Evolutionary conservation across 306 rosid genomes (phyloP), one percentile per base, ranked within the genome.

Genomic region (Gastrolobium bilobum): DNA sequence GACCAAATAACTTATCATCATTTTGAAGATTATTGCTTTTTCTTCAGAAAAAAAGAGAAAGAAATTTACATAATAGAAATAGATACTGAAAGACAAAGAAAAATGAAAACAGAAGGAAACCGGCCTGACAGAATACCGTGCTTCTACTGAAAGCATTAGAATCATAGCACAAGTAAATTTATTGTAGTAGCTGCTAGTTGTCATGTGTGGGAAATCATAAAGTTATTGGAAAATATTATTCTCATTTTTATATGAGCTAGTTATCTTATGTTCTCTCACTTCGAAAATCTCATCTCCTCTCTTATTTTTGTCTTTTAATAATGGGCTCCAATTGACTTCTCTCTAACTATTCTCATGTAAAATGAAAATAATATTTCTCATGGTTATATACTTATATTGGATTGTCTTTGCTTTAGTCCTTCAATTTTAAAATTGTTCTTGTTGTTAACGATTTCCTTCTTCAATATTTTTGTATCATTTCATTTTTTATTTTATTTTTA

Each of bases 11-110:
- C 42, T 64, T 9, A 31, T 34, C 1, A 3, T 15, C 33, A 38
- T 38, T 39, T 62, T 30, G 82, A 53, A 61, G 15, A 53, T 62
- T 15, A 54, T 13, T 69, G 42, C 44, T 30, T 35, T 65, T 14
- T 43, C n/a, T n/a, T n/a, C n/a, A n/a, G n/a, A n/a, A n/a, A 35
- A 48, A 43, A 52, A 68, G 50, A 37, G 8, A 57, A 30, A 11
- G 38, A 3, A 20, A 29, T 39, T 56, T 39, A 35, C 62, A 48
- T 1, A 62, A 48, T 7, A 73, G 54, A 51, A 58, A 31, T 33
- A 34, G 0, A 34, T 46, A 40, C 3, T 8, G 13, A 14, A 34
- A 47, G 44, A 54, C 65, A 71, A 34, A 33, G 33, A 44, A n/a
- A 48, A 47, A 33, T 3, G 35, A 15, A 75, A 58, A 43, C 5